Evolutionary conservation across 345 rosid genomes (phyloP).

Genomic region (Combretum micranthum): DNA sequence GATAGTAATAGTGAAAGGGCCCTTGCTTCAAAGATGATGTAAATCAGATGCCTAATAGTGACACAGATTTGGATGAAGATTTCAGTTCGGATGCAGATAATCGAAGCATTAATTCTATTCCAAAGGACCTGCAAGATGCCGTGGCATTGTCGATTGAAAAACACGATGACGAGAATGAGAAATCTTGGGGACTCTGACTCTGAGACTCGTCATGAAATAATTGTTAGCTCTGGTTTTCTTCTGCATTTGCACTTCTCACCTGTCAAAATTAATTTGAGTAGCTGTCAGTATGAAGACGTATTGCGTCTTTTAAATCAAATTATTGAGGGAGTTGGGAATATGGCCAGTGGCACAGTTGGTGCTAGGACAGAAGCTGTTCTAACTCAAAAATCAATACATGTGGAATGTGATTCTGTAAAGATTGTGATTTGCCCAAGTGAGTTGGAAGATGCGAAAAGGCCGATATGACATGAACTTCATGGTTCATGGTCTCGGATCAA

Average conservation of each 20-base stretch:
- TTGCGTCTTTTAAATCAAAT: conserved; percentile 43
- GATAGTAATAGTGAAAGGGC: conserved; percentile 81
- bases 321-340: conserved; percentile 30
- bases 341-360: conserved; percentile 21
- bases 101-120: conserved; percentile 43
- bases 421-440: conserved; percentile 55
- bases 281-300: conserved; percentile 40
- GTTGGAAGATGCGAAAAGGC: conserved; percentile 35
- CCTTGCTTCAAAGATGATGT: conserved; percentile 88
- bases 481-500: conserved; percentile 75
- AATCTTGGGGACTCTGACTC: conserved; percentile 48
- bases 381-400: conserved; percentile 51
- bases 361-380: conserved; percentile 20
- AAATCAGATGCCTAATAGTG: conserved; percentile 82
- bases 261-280: conserved; percentile 32
- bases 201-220: conserved; percentile 49
- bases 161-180: conserved; percentile 54
- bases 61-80: conserved; percentile 89
- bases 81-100: conserved; percentile 42
- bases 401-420: conserved; percentile 75
- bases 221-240: conserved; percentile 54
- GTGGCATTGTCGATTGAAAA: conserved; percentile 65
- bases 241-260: conserved; percentile 52
- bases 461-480: conserved; percentile 76
- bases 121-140: conserved; percentile 63